Evolutionary conservation across 768 basidiomycete genomes (phyloP).

Genomic region (Suillus brevipes): DNA sequence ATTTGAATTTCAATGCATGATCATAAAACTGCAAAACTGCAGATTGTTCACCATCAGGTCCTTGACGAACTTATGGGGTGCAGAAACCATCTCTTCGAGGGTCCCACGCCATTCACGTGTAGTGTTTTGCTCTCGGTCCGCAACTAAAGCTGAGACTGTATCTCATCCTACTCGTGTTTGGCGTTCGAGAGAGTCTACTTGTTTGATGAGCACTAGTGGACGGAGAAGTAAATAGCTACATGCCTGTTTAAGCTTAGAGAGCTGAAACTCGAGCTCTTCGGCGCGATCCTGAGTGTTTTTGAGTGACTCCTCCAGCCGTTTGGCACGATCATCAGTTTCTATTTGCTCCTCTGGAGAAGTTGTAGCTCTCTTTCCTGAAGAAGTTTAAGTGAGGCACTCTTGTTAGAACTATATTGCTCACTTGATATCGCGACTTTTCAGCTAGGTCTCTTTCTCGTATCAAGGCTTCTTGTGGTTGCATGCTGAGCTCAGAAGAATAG

Average conservation of each 20-base stretch:
- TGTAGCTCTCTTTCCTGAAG: constrained; percentile 77
- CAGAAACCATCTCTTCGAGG: neutral
- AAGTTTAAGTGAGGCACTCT: neutral
- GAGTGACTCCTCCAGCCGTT: constrained; percentile 68
- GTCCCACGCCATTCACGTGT: neutral
- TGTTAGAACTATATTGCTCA: constrained; percentile 12
- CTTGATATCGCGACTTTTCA: constrained; percentile 34
- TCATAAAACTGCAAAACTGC: neutral
- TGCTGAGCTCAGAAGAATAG: constrained; percentile 40
- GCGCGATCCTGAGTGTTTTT: constrained; percentile 80
- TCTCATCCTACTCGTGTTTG: constrained; percentile 60
- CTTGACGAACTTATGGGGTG: neutral
- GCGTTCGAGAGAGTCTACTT: constrained; percentile 54
- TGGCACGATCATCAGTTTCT: constrained; percentile 79
- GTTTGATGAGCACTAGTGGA: constrained; percentile 3
- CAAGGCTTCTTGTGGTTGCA: constrained; percentile 37
- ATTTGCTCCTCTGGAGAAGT: constrained; percentile 75
- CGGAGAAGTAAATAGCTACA: constrained; percentile 13
- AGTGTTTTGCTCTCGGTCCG: constrained; percentile 44
- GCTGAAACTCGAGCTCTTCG: constrained; percentile 80
- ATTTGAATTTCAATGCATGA: neutral
- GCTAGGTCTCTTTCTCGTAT: constrained; percentile 54
- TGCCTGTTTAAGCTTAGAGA: constrained; percentile 79
- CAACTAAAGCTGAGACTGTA: constrained; percentile 48
- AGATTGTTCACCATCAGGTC: neutral